phyloP scores from a whole-genome alignment of 2,329 filamentous ascomycete species.

The Zymoseptoria passerinii region DNA sequence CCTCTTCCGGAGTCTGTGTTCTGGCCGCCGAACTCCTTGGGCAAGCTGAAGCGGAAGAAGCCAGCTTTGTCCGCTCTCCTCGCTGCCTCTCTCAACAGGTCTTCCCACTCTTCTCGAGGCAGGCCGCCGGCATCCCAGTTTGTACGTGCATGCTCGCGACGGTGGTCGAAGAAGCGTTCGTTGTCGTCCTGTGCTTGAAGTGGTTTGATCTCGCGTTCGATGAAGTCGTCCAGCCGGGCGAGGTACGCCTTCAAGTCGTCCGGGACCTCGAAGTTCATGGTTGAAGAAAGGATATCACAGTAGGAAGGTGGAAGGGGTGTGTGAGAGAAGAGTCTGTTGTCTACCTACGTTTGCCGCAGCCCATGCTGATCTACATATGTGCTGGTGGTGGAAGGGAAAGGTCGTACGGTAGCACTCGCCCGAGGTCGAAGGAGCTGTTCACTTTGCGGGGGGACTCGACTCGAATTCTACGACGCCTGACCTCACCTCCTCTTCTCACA shows the following conservation, averaged over 20 bases:
- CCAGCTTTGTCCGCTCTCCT: slow-evolving; percentile 50
- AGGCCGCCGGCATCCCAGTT: slow-evolving; percentile 52
- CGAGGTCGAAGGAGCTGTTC: not conserved
- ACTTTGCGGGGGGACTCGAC: too few species aligned
- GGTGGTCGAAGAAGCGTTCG: slow-evolving; percentile 57
- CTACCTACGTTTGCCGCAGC: not conserved
- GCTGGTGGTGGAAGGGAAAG: too few species aligned
- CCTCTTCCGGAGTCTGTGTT: slow-evolving; percentile 37
- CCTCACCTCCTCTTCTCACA: not conserved
- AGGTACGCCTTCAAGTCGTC: slow-evolving; percentile 43
- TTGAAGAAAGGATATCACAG: not conserved
- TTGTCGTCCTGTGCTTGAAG: slow-evolving; percentile 51
- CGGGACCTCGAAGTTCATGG: slow-evolving; percentile 51
- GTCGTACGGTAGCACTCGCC: too few species aligned
- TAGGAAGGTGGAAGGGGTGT: not conserved
- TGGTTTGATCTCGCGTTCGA: slow-evolving; percentile 45
- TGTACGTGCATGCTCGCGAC: slow-evolving; percentile 53
- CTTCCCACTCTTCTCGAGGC: slow-evolving; percentile 52
- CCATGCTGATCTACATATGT: not conserved
- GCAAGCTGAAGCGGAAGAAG: slow-evolving; percentile 53
- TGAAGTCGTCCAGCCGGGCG: slow-evolving; percentile 43
- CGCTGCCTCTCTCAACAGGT: slow-evolving; percentile 43
- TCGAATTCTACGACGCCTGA: too few species aligned
- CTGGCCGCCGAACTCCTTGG: slow-evolving; percentile 47
- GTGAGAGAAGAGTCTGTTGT: not conserved